Conservation (phyloP, 345 rosid genomes). For the Ceriops decandra region DNA sequence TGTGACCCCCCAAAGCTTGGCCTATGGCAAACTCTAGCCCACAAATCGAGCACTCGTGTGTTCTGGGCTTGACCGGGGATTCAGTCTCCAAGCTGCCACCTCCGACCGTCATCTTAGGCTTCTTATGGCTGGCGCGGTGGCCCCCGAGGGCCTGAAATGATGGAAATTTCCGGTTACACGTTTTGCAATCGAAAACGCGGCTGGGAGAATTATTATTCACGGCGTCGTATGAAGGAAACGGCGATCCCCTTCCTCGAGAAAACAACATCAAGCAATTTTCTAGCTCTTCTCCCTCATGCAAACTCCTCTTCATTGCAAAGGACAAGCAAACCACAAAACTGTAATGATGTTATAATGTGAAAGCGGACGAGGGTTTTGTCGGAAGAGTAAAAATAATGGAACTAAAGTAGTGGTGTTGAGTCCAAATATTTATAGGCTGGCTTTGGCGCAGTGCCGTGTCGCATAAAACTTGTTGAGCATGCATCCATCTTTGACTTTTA, state of each 20-base stretch:
- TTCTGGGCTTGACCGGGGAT: constrained; percentile 33
- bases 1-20: constrained; percentile 66
- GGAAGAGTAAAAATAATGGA: not conserved
- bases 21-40: constrained; percentile 80
- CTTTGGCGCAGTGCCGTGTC: not conserved
- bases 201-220: not conserved
- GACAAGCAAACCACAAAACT: not conserved
- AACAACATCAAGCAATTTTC: constrained; percentile 51
- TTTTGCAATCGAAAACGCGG: constrained; percentile 67
- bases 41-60: constrained; percentile 85
- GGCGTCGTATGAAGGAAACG: constrained; percentile 8
- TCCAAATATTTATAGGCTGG: not conserved
- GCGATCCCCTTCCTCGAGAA: constrained; percentile 24
- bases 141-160: constrained; percentile 73
- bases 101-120: constrained; percentile 29
- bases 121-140: constrained; percentile 69
- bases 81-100: constrained; percentile 14
- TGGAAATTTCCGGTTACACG: constrained; percentile 52
- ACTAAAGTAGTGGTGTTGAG: not conserved
- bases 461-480: not conserved
- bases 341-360: not conserved
- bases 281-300: constrained; percentile 23
- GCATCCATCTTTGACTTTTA: constrained; percentile 18
- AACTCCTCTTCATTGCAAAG: constrained; percentile 46
- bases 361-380: not conserved